phyloP scores from a whole-genome alignment of 1,284 basidiomycete genomes.

The Ganoderma sp. region DNA sequence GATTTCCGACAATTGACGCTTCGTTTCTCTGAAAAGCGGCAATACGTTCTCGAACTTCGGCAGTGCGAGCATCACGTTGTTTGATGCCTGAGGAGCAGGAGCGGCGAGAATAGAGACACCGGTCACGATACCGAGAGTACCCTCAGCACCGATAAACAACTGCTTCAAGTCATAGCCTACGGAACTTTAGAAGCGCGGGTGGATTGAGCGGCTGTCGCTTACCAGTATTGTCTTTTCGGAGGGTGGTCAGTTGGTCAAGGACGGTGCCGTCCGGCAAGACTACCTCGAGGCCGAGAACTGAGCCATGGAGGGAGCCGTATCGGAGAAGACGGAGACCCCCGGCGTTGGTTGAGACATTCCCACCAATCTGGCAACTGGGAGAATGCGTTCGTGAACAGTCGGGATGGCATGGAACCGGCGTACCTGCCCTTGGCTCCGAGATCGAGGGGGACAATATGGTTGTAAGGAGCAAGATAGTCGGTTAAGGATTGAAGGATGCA shows the following conservation, averaged over 20 bases:
- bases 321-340: conserved; percentile 93
- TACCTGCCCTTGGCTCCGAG: conserved; percentile 97
- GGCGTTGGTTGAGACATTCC: conserved; percentile 97
- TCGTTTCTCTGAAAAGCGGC: conserved; percentile 72
- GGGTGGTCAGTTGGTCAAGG: conserved; percentile 79
- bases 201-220: background rate
- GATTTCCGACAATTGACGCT: conserved; percentile 89
- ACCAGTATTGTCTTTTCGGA: conserved; percentile 99
- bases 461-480: conserved; percentile 84
- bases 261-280: conserved; percentile 98
- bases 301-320: conserved; percentile 95
- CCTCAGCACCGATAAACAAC: conserved; percentile 97
- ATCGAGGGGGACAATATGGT: conserved; percentile 98
- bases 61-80: conserved; percentile 78
- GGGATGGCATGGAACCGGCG: conserved; percentile 32
- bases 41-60: conserved; percentile 77
- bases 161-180: conserved; percentile 98
- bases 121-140: conserved; percentile 94
- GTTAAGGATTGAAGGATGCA: conserved; percentile 93
- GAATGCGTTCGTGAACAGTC: background rate
- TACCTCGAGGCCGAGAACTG: conserved; percentile 96
- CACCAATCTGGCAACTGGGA: conserved; percentile 93
- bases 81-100: conserved; percentile 83
- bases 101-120: conserved; percentile 97
- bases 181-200: background rate